Conservation (phyloP, 331 rosid species). For the Pyracantha coccinea region DNA sequence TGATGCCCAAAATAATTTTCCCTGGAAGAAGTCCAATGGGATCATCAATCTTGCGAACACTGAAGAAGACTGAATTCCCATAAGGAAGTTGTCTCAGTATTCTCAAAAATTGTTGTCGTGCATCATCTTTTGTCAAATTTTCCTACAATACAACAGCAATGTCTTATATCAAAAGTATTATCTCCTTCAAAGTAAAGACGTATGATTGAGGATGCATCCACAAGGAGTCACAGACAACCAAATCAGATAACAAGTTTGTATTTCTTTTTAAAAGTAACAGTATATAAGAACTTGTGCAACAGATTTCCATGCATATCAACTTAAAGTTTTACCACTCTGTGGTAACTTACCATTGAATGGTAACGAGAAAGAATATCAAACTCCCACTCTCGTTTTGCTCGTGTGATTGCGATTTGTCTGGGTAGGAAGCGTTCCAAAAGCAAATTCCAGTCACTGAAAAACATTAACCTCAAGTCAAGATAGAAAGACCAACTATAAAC, state of each 20-base stretch:
- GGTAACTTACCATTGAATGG: conserved; percentile 74
- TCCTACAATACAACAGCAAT: conserved; percentile 36
- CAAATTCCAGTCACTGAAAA: conserved; percentile 80
- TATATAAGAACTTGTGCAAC: neutral
- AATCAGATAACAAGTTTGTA: neutral
- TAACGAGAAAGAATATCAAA: conserved; percentile 84
- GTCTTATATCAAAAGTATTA: conserved; percentile 3
- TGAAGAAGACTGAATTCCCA: conserved; percentile 84
- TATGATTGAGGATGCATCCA: neutral
- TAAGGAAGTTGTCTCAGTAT: conserved; percentile 82
- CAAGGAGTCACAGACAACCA: neutral
- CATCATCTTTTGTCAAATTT: conserved; percentile 78
- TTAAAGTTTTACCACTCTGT: conserved; percentile 45
- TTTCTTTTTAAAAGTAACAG: neutral
- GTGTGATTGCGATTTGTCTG: conserved; percentile 87
- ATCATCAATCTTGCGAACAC: conserved; percentile 91
- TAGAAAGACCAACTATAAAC: neutral
- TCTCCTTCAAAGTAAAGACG: neutral
- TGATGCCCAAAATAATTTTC: conserved; percentile 83
- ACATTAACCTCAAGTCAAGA: conserved; percentile 7
- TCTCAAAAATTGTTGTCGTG: conserved; percentile 85
- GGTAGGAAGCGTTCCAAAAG: conserved; percentile 82
- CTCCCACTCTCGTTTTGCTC: conserved; percentile 92
- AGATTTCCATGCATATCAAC: neutral
- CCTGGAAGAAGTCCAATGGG: conserved; percentile 97